Conservation (phyloP, 495 filamentous ascomycete species). For the Penicillium malachiteum region DNA sequence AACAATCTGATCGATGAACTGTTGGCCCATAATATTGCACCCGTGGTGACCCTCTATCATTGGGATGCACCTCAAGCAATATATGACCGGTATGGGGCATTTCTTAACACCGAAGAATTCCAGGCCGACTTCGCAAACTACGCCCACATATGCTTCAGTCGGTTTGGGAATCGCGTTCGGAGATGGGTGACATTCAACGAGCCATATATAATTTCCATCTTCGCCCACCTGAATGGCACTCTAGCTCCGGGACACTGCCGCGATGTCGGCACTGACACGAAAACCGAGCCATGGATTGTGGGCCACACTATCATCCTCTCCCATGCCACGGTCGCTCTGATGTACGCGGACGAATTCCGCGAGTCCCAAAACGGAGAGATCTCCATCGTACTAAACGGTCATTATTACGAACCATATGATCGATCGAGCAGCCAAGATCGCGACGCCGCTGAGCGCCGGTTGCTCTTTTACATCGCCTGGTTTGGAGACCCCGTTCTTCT, state of each 20-base stretch:
- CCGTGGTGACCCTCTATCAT: conserved; percentile 50
- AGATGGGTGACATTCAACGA: conserved; percentile 55
- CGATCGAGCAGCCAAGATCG: conserved; percentile 38
- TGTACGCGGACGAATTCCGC: conserved; percentile 45
- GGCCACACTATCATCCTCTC: conserved; percentile 44
- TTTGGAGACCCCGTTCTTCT: conserved; percentile 49
- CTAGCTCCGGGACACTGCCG: conserved; percentile 46
- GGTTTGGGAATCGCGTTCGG: conserved; percentile 43
- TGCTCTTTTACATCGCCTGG: conserved; percentile 49
- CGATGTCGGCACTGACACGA: conserved; percentile 5
- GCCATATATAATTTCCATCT: conserved; percentile 41
- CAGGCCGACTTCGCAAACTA: conserved; percentile 45
- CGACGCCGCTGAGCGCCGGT: conserved; percentile 42
- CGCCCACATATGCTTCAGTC: conserved; percentile 43
- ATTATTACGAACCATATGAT: conserved; percentile 40
- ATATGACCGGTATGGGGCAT: conserved; percentile 46
- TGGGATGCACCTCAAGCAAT: conserved; percentile 48
- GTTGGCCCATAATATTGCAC: conserved; percentile 41
- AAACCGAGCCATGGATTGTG: conserved; percentile 46
- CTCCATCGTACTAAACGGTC: conserved; percentile 41
- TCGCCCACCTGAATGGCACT: conserved; percentile 48
- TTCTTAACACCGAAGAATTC: conserved; percentile 43
- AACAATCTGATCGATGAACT: conserved; percentile 43
- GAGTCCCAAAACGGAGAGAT: conserved; percentile 40
- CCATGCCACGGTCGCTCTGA: conserved; percentile 37